Percentiles rank a stretch among this genome's conserved stretches.
Evolutionary conservation across 2,329 filamentous ascomycete genomes (phyloP).

Genomic region (Epichloe hybrida): DNA sequence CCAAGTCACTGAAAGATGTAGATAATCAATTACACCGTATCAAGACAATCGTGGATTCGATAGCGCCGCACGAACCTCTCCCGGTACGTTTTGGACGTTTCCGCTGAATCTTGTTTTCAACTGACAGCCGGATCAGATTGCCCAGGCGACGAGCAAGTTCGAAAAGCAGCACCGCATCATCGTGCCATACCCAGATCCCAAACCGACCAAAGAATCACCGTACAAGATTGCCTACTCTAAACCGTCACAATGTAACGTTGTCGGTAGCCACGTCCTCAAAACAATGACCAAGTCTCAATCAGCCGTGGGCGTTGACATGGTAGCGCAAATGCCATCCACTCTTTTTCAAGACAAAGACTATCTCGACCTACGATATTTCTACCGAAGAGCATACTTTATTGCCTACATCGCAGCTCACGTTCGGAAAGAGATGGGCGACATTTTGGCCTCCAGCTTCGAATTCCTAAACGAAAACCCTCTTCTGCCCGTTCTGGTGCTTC

Average conservation of each 20-base stretch:
- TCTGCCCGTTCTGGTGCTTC: slow-evolving; percentile 50
- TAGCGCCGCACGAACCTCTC: slow-evolving; percentile 33
- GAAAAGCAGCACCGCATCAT: slow-evolving; percentile 53
- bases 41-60: slow-evolving; percentile 38
- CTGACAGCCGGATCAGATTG: slow-evolving; percentile 33
- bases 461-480: slow-evolving; percentile 61
- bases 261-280: slow-evolving; percentile 72
- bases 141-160: slow-evolving; percentile 53
- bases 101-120: not conserved
- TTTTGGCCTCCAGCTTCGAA: slow-evolving; percentile 48
- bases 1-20: slow-evolving; percentile 31
- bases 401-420: slow-evolving; percentile 66
- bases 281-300: slow-evolving; percentile 55
- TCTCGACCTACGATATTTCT: slow-evolving; percentile 83
- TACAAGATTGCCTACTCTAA: slow-evolving; percentile 71
- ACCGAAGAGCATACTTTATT: slow-evolving; percentile 85
- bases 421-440: slow-evolving; percentile 38
- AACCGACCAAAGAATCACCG: slow-evolving; percentile 58
- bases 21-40: slow-evolving; percentile 36
- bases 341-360: slow-evolving; percentile 94
- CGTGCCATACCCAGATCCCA: slow-evolving; percentile 79
- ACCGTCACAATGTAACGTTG: slow-evolving; percentile 69
- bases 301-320: slow-evolving; percentile 59
- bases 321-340: slow-evolving; percentile 67
- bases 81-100: slow-evolving; percentile 28